These are phyloP conservation scores for Hypomyces rosellus DNA, from an alignment of 2,329 filamentous ascomycete species.

Conservation along the genomic window DNA sequence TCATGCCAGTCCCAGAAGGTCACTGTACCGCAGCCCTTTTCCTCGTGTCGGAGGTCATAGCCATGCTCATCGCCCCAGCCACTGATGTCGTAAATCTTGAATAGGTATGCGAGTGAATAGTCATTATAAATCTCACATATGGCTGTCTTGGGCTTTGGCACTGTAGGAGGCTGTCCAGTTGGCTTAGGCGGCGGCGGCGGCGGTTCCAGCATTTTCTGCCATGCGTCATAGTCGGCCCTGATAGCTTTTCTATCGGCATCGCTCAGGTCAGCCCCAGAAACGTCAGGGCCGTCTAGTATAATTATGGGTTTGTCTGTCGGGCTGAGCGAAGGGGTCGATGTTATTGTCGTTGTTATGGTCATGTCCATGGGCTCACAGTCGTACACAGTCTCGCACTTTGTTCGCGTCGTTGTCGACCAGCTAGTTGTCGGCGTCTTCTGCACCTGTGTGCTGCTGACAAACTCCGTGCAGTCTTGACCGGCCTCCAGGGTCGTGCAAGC, in stretches of 20 bases:
- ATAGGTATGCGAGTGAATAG: not conserved
- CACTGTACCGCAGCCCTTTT: constrained; percentile 2
- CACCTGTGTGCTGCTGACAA: constrained; percentile 1
- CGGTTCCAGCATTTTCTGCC: too few relatives aligned
- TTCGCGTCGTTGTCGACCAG: constrained; percentile 7
- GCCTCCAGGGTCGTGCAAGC: constrained; percentile 2
- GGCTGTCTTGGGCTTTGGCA: not conserved
- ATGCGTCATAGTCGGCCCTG: too few relatives aligned
- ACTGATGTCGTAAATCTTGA: not conserved
- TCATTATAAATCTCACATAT: not conserved
- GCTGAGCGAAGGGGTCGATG: not conserved
- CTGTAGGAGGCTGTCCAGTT: too few relatives aligned
- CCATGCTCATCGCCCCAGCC: not conserved
- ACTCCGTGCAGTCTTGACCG: constrained; percentile 3
- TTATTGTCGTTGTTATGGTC: constrained; percentile 1
- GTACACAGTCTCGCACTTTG: constrained; percentile 1
- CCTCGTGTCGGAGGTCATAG: not conserved
- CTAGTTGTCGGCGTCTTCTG: not conserved
- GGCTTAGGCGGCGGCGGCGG: too few relatives aligned
- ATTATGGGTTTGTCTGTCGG: not conserved
- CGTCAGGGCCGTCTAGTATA: too few relatives aligned
- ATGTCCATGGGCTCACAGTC: constrained; percentile 9
- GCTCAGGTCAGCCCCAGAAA: too few relatives aligned
- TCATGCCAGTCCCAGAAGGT: constrained; percentile 4
- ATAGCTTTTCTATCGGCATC: too few relatives aligned